These are phyloP conservation scores for Lentinula guzmanii DNA, from an alignment of 768 basidiomycete genomes.

Conservation along the genomic window DNA sequence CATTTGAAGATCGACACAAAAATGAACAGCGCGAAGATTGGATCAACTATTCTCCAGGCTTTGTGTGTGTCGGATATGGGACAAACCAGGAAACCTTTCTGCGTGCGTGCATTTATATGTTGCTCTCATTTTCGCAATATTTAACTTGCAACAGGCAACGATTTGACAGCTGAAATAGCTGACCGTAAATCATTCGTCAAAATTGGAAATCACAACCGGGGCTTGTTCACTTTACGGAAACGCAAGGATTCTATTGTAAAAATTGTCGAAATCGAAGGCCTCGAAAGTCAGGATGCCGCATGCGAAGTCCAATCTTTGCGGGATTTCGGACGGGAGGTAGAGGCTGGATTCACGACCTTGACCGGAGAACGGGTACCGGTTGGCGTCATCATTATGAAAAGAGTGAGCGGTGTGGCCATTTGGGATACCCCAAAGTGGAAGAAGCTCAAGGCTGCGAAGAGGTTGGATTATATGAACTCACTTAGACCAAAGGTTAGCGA, in stretches of 20 bases:
- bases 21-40: not conserved
- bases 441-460: not conserved
- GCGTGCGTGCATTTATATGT: not conserved
- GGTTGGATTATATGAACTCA: not conserved
- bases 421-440: not conserved
- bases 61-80: not conserved
- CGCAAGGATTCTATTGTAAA: not conserved
- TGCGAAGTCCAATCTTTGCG: not conserved
- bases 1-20: not conserved
- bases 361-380: not conserved
- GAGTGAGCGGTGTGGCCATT: not conserved
- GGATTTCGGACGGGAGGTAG: not conserved
- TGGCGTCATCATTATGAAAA: not conserved
- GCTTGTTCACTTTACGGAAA: not conserved
- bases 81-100: not conserved
- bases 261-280: not conserved
- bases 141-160: not conserved
- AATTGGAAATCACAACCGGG: not conserved
- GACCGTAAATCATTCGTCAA: not conserved
- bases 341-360: not conserved
- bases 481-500: not conserved
- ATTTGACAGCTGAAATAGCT: not conserved
- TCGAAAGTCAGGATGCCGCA: not conserved
- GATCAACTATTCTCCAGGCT: not conserved
- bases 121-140: too few species aligned